Evolutionary conservation across 176 grass and related monocot genomes (phyloP).

Genomic region (Musa itinerans): DNA sequence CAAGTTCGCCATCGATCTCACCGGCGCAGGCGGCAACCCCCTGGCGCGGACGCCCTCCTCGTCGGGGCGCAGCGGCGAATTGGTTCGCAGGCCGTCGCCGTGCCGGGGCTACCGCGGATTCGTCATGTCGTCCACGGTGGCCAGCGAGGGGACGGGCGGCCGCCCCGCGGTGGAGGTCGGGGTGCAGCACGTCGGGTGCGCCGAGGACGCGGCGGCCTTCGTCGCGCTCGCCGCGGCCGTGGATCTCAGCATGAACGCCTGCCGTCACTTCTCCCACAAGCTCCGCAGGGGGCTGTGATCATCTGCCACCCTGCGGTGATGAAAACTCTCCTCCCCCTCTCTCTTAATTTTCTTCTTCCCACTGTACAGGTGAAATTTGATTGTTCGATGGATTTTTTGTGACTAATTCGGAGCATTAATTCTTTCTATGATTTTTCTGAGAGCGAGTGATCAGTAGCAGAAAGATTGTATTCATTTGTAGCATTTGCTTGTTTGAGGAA

Average conservation of each 20-base stretch:
- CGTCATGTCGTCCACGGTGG: slow-evolving; percentile 61
- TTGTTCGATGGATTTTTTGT: too few relatives aligned
- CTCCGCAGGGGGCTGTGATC: slow-evolving; percentile 63
- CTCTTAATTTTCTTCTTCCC: too few relatives aligned
- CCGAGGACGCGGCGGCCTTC: slow-evolving; percentile 84
- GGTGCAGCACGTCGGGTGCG: slow-evolving; percentile 53
- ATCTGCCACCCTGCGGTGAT: not conserved
- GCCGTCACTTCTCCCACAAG: slow-evolving; percentile 75
- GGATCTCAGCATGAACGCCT: slow-evolving; percentile 93
- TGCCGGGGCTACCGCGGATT: slow-evolving; percentile 64
- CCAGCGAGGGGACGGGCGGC: slow-evolving; percentile 45
- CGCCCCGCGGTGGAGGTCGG: slow-evolving; percentile 74
- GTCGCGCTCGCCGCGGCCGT: slow-evolving; percentile 75
- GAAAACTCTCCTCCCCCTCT: not conserved
- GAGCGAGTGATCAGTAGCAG: too few relatives aligned
- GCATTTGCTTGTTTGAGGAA: too few relatives aligned
- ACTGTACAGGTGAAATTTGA: too few relatives aligned
- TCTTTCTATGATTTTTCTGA: too few relatives aligned
- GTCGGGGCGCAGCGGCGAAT: slow-evolving; percentile 68
- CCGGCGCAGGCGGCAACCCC: slow-evolving; percentile 29
- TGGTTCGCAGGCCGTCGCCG: slow-evolving; percentile 43
- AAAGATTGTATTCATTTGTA: too few relatives aligned
- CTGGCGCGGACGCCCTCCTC: slow-evolving; percentile 42
- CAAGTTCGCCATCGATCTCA: slow-evolving; percentile 87
- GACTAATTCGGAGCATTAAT: too few relatives aligned